These are phyloP conservation scores for Puccinia novopanici DNA, from an alignment of 1,284 basidiomycete species.

Conservation along the genomic window DNA sequence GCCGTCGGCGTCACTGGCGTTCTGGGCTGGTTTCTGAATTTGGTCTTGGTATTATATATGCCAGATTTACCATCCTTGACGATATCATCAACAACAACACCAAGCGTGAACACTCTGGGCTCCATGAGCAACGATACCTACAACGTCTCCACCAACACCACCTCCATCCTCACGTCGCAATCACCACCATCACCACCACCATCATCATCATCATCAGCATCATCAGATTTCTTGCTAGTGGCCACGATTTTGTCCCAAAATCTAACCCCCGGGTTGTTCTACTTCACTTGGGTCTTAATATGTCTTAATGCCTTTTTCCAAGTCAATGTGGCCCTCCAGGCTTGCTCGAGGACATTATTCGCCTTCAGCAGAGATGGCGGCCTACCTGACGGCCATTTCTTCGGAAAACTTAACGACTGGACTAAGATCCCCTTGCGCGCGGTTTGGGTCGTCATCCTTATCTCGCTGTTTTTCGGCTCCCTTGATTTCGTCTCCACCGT, in stretches of 20 bases:
- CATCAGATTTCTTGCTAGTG: conserved; percentile 20
- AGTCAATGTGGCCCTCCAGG: conserved; percentile 70
- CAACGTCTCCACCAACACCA: conserved; percentile 5
- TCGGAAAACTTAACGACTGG: conserved; percentile 66
- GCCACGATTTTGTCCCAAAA: conserved; percentile 35
- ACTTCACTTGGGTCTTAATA: conserved; percentile 34
- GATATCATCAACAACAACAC: conserved; percentile 40
- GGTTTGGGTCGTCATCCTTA: conserved; percentile 74
- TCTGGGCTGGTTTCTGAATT: conserved; percentile 78
- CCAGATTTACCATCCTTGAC: conserved; percentile 54
- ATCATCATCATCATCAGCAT: not conserved
- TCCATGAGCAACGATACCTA: not conserved
- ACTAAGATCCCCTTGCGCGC: conserved; percentile 77
- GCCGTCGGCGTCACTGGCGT: conserved; percentile 76
- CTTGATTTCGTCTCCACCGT: conserved; percentile 75
- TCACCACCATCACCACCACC: not conserved
- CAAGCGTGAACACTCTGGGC: not conserved
- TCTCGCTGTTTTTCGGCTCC: conserved; percentile 65
- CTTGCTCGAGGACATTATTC: conserved; percentile 80
- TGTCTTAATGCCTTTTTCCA: conserved; percentile 58
- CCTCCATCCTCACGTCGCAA: not conserved
- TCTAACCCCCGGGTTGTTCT: conserved; percentile 16
- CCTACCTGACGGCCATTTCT: conserved; percentile 77
- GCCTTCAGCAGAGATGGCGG: conserved; percentile 83
- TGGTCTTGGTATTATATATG: conserved; percentile 74